A percentile compares a stretch with the other conserved stretches of the same genome.
phyloP scores from a whole-genome alignment of 345 rosid species.

The Trapa bicornis region DNA sequence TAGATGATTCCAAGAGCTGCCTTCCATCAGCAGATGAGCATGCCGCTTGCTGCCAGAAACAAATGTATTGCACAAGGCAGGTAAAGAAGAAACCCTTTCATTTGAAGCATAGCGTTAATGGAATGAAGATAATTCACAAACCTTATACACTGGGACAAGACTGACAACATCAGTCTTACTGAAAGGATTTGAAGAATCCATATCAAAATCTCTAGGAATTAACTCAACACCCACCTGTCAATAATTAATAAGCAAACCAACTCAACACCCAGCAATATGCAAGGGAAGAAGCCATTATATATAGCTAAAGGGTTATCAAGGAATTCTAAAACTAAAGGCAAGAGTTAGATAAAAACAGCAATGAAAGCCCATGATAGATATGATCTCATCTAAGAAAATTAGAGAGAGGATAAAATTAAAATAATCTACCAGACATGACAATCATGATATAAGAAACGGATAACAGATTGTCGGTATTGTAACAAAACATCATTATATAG shows the following conservation, averaged over 20 bases:
- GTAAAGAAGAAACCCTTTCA: conserved; percentile 1
- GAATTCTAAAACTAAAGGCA: background rate
- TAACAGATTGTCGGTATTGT: background rate
- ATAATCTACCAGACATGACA: background rate
- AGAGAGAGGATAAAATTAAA: no score
- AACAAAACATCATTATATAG: background rate
- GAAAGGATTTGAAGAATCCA: conserved; percentile 89
- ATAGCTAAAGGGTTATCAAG: no score
- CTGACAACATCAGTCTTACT: conserved; percentile 68
- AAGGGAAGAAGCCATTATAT: background rate
- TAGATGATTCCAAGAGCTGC: conserved; percentile 93
- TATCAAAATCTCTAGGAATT: conserved; percentile 90
- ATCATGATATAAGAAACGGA: background rate
- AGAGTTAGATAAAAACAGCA: no score
- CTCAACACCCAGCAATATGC: background rate
- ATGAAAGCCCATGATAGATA: background rate
- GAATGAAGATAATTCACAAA: conserved; percentile 8
- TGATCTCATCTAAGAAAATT: background rate
- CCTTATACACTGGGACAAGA: conserved; percentile 96
- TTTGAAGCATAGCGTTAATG: background rate
- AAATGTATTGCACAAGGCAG: conserved; percentile 9
- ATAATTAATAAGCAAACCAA: background rate
- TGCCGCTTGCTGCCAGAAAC: conserved; percentile 82
- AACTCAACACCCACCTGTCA: conserved; percentile 89
- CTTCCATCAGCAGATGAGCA: conserved; percentile 99